Conservation (phyloP, 2,329 filamentous ascomycete species). For the Alternaria sp. region DNA sequence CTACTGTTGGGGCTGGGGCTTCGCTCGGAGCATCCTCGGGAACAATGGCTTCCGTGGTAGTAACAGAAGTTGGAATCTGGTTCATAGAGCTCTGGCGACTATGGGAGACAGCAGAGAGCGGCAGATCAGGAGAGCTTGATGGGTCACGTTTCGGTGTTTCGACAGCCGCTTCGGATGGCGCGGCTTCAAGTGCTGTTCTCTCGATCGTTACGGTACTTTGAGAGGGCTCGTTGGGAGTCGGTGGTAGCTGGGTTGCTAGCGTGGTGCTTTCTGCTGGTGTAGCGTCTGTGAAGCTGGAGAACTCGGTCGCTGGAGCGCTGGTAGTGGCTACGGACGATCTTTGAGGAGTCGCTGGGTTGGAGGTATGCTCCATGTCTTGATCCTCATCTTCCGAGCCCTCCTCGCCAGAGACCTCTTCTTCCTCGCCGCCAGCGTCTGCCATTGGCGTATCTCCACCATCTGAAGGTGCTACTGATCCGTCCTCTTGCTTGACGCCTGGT, state of each 20-base stretch:
- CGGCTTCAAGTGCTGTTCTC: constrained; percentile 10
- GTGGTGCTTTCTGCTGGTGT: background rate
- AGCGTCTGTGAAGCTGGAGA: constrained; percentile 16
- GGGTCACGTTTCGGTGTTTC: constrained; percentile 36
- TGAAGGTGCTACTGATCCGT: constrained; percentile 51
- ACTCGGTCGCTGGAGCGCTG: constrained; percentile 25
- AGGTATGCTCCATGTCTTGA: constrained; percentile 58
- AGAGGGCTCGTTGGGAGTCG: constrained; percentile 17
- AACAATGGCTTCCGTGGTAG: constrained; percentile 15
- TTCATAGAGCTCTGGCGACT: constrained; percentile 51
- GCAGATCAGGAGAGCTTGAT: constrained; percentile 56
- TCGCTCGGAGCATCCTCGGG: constrained; percentile 15
- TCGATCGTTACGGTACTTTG: constrained; percentile 18
- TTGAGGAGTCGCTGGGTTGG: constrained; percentile 52
- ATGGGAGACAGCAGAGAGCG: constrained; percentile 50
- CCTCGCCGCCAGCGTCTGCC: constrained; percentile 56
- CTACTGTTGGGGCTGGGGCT: constrained; percentile 10
- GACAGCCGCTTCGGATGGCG: constrained; percentile 14
- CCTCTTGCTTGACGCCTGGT: constrained; percentile 50
- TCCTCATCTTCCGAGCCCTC: constrained; percentile 58
- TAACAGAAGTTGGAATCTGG: constrained; percentile 35
- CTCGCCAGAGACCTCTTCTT: constrained; percentile 59
- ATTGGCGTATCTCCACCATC: constrained; percentile 52
- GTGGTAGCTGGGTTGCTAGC: constrained; percentile 13
- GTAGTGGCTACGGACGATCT: constrained; percentile 26